These are phyloP conservation scores for Scutellaria minor DNA, from an alignment of 257 asterid genomes.

Conservation along the genomic window DNA sequence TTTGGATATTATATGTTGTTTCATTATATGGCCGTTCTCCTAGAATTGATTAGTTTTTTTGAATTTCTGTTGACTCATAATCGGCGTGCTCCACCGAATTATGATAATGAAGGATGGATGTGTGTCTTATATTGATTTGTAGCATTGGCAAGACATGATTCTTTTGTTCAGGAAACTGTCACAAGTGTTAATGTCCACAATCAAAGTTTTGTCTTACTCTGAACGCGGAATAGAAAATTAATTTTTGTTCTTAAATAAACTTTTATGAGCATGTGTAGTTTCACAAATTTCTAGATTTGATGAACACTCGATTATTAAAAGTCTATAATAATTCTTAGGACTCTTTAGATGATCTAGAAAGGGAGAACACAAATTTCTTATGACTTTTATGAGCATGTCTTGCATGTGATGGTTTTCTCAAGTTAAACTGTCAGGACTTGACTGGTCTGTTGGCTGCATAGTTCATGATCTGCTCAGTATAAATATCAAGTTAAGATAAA, in stretches of 20 bases:
- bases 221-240: neutral
- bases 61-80: neutral
- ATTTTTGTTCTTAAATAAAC: neutral
- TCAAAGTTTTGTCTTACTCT: constrained; percentile 15
- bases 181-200: constrained; percentile 9
- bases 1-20: too few species aligned
- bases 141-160: neutral
- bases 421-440: constrained; percentile 4
- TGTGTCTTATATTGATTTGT: neutral
- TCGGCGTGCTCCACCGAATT: neutral
- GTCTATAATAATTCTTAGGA: too few species aligned
- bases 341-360: too few species aligned
- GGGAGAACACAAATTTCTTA: too few species aligned
- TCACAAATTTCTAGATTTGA: too few species aligned
- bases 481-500: neutral
- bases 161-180: constrained; percentile 2
- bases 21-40: too few species aligned
- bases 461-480: constrained; percentile 3
- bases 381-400: too few species aligned
- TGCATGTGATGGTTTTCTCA: constrained; percentile 2
- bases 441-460: constrained; percentile 3
- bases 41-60: neutral
- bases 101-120: neutral
- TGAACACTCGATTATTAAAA: too few species aligned
- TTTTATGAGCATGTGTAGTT: too few species aligned